A percentile compares a stretch with the other conserved stretches of the same genome.
These are phyloP conservation scores for Hypoxylon sp. DNA, from an alignment of 2,329 filamentous ascomycete genomes.

Conservation along the genomic window DNA sequence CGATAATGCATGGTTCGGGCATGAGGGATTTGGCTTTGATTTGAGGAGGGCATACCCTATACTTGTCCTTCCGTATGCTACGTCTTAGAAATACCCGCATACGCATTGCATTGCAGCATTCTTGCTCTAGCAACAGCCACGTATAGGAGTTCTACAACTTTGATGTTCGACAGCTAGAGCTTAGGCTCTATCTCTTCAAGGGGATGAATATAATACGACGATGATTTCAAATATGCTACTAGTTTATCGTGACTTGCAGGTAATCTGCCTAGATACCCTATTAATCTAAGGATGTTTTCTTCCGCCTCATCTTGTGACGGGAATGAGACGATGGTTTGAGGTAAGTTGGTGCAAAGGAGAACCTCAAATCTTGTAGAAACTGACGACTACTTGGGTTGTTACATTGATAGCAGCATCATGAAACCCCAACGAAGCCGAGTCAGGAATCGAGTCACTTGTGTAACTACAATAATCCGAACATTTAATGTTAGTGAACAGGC, in stretches of 20 bases:
- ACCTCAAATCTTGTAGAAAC: too few relatives aligned
- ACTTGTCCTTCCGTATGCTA: background rate
- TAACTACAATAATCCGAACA: too few relatives aligned
- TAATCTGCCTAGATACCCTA: too few relatives aligned
- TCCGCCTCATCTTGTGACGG: too few relatives aligned
- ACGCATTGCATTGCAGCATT: background rate
- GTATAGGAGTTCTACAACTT: background rate
- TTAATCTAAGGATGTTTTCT: too few relatives aligned
- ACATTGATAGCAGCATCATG: too few relatives aligned
- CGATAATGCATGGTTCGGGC: conserved; percentile 6
- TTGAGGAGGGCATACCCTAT: conserved; percentile 26
- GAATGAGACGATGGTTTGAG: too few relatives aligned
- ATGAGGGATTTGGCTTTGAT: conserved; percentile 10
- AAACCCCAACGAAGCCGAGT: too few relatives aligned
- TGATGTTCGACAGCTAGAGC: background rate
- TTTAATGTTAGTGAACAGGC: too few relatives aligned
- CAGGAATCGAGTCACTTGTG: too few relatives aligned
- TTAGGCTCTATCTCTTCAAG: background rate
- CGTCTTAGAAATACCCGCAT: background rate
- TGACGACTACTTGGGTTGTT: too few relatives aligned
- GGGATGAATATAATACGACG: background rate
- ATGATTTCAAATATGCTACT: background rate
- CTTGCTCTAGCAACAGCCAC: conserved; percentile 5
- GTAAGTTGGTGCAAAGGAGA: too few relatives aligned
- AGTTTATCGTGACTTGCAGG: background rate